phyloP scores from a whole-genome alignment of 148 eudicot genomes.

The Camellia sinensis region DNA sequence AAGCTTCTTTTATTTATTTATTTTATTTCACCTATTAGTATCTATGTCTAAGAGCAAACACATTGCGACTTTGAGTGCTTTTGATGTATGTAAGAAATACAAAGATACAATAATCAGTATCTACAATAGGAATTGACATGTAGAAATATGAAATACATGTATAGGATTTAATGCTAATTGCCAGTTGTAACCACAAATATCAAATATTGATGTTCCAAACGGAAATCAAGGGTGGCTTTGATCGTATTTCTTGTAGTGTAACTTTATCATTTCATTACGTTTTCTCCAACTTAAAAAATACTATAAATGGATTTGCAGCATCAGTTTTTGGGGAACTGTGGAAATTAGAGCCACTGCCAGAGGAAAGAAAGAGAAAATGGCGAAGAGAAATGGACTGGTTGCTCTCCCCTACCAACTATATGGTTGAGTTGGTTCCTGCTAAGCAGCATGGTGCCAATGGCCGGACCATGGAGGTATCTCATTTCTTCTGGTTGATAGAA shows the following conservation, averaged over 20 bases:
- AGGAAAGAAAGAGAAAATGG: conserved; percentile 76
- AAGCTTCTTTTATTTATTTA: neutral
- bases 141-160: neutral
- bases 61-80: neutral
- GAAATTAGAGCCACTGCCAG: conserved; percentile 86
- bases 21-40: neutral
- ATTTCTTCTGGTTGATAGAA: neutral
- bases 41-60: neutral
- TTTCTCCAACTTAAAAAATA: conserved; percentile 1
- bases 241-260: neutral
- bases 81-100: neutral
- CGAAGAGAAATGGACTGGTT: conserved; percentile 88
- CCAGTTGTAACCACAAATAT: neutral
- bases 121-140: neutral
- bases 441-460: conserved; percentile 68
- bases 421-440: conserved; percentile 96
- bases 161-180: neutral
- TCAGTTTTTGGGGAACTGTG: conserved; percentile 94
- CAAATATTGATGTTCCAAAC: neutral
- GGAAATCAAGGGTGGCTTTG: neutral
- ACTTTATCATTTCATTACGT: neutral
- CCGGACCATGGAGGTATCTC: conserved; percentile 63
- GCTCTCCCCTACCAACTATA: conserved; percentile 81
- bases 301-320: conserved; percentile 45
- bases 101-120: neutral